Conservation (phyloP, 1,284 basidiomycete genomes). For the Vanrija pseudolonga region DNA sequence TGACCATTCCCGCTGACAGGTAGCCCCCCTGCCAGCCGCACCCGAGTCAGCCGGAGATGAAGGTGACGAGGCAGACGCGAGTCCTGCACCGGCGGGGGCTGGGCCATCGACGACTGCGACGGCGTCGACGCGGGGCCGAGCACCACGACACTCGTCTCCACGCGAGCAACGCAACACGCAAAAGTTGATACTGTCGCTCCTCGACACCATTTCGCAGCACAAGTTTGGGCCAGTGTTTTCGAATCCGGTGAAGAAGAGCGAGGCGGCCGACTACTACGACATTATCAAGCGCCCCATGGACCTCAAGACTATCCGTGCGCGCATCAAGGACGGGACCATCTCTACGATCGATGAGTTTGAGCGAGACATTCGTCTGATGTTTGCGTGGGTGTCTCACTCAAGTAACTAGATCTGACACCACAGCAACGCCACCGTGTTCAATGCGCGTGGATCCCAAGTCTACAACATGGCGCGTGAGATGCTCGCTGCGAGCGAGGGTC, state of each 20-base stretch:
- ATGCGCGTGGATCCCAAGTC: slow-evolving; percentile 75
- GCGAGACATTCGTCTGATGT: slow-evolving; percentile 85
- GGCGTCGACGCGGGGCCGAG: neutral
- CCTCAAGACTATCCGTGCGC: slow-evolving; percentile 78
- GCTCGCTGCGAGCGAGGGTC: slow-evolving; percentile 74
- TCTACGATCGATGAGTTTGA: slow-evolving; percentile 78
- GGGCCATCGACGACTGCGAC: neutral
- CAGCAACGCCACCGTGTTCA: slow-evolving; percentile 89
- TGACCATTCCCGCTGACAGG: slow-evolving; percentile 29
- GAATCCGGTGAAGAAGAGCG: slow-evolving; percentile 75
- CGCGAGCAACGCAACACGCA: slow-evolving; percentile 55
- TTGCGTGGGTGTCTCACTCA: slow-evolving; percentile 54
- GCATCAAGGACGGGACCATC: slow-evolving; percentile 76
- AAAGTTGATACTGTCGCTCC: slow-evolving; percentile 70
- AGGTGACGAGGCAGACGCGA: slow-evolving; percentile 10
- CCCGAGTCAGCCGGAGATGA: slow-evolving; percentile 25
- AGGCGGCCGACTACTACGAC: slow-evolving; percentile 84
- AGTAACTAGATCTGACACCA: neutral
- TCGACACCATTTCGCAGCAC: slow-evolving; percentile 75
- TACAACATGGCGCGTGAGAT: slow-evolving; percentile 89
- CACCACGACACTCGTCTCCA: neutral
- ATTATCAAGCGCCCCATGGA: slow-evolving; percentile 91
- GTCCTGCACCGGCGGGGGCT: neutral
- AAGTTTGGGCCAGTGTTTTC: slow-evolving; percentile 84
- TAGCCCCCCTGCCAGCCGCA: slow-evolving; percentile 27